These are phyloP conservation scores for Kwoniella sp. DNA, from an alignment of 768 basidiomycete species.

Conservation along the genomic window DNA sequence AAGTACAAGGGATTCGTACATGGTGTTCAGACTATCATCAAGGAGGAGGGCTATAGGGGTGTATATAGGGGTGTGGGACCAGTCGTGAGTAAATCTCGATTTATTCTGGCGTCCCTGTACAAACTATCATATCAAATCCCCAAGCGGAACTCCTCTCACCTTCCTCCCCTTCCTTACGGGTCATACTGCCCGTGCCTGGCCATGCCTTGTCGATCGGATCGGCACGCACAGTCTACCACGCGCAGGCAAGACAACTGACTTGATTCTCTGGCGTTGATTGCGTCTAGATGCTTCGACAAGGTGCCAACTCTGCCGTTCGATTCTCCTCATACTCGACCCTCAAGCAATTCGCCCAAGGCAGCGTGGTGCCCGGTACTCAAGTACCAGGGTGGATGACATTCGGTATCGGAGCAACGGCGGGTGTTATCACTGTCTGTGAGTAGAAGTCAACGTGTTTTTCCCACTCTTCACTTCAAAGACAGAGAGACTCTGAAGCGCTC, in stretches of 20 bases:
- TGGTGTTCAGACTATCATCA: constrained; percentile 76
- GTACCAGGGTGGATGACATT: constrained; percentile 88
- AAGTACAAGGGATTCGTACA: constrained; percentile 84
- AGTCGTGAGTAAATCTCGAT: constrained; percentile 65
- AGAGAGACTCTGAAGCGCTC: too few species aligned
- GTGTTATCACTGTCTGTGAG: constrained; percentile 89
- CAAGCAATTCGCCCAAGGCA: constrained; percentile 88
- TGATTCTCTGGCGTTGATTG: too few species aligned
- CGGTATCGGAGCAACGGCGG: constrained; percentile 88
- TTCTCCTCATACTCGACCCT: constrained; percentile 94
- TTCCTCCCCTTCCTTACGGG: too few species aligned
- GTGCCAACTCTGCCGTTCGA: constrained; percentile 92
- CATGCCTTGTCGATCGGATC: too few species aligned
- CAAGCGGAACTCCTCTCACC: neutral
- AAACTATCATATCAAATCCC: too few species aligned
- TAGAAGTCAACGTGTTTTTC: too few species aligned
- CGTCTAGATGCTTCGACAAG: constrained; percentile 99
- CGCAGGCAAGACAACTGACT: too few species aligned
- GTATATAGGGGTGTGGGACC: constrained; percentile 87
- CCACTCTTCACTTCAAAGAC: too few species aligned
- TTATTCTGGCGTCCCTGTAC: neutral
- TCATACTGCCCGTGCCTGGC: too few species aligned
- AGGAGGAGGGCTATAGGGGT: constrained; percentile 76
- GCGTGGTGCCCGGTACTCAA: constrained; percentile 75
- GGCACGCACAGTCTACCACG: too few species aligned